Base-by-base conservation (phyloP, 2,329 filamentous ascomycete species). In the Ophiostoma australiae region DNA sequence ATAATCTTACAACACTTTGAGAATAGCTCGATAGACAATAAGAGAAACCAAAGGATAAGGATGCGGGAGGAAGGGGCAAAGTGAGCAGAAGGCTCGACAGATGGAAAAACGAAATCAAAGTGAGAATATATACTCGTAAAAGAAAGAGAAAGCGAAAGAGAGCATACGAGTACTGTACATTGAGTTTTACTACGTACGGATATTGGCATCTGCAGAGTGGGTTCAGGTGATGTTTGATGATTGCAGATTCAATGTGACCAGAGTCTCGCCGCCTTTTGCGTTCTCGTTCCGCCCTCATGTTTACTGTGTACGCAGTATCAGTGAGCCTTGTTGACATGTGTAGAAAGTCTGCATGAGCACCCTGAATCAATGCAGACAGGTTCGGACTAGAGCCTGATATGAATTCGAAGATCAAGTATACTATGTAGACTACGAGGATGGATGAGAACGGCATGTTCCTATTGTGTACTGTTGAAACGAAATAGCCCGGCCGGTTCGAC, bases 131-230 rank as follows among this genome's bases (percentile, higher is more conserved):
- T n/a, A n/a, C n/a, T n/a, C n/a, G 20, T 48, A 7, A n/a, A 20
- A n/a, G n/a, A 48, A 48, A 48, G 17, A 48, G 44, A 48, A 15
- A 20, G 44, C 17, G 17, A 48, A 48, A 48, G 44, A 48, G 44
- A 48, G 20, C 44, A 48, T 41, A 41, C 10, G 11, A 39, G 11
- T 8, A 13, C 13, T 13, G 39, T 41, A 41, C 39, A 39, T 4
- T 37, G 8, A 15, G 17, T 52, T 15, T 52, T 52, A n/a, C 55
- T 27, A 20, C 15, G 7, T 17, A 39, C 33, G 31, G 63, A 66
- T 66, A 66, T 66, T 66, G 63, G 63, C 33, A 66, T 66, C 63
- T 66, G 63, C 63, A 66, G 35, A 66, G 63, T 39, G 63, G 35
- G 33, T 27, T 66, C 27, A 33, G 15, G 35, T 39, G 63, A 37